Evolutionary conservation across 78 protist genomes (phyloP), one percentile per base, ranked within the genome.

Genomic region (Ministeria vibrans): DNA sequence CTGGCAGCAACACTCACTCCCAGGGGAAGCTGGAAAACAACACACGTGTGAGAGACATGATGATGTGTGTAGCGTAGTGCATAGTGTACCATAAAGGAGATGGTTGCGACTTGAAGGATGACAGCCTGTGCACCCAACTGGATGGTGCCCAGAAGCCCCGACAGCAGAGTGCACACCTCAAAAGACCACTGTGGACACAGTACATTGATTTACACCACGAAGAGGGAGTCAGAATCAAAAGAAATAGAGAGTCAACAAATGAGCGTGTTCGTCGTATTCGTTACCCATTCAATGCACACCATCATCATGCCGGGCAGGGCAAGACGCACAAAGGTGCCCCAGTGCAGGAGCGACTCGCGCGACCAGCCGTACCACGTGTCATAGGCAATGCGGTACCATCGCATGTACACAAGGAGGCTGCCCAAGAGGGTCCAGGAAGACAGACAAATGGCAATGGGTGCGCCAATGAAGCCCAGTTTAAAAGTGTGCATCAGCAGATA

Each of bases 401-500:
- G 6, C 55, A 6, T 7, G 43, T 13, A 1, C 11, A 13, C n/a
- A 15, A 39, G 36, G 55, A 42, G 0, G 18, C 55, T 1, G 22
- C 6, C 32, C 53, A 32, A 5, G 38, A 42, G 45, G 38, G 32
- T 3, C 30, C 1, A 0, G 55, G 2, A 1, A 0, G 75, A 0
- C 36, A 38, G 42, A 4, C 3, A 0, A 6, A 20, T 30, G 36
- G 74, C 74, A 30, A 11, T 0, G 44, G 82, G 44, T 7, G 82
- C 82, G n/a, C 75, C 82, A 42, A 44, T 30, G 75, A 46, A 64
- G 42, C 82, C 82, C n/a, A 34, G 30, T 22, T 30, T 36, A 7
- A 64, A 1, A 32, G 4, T 42, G 39, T 6, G 28, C 34, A 78
- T 78, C 44, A 62, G 25, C 11, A 62, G 30, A 53, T 25, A 62